phyloP scores from a whole-genome alignment of 108 stramenopile genomes.

The Fragilariopsis cylindrus region DNA sequence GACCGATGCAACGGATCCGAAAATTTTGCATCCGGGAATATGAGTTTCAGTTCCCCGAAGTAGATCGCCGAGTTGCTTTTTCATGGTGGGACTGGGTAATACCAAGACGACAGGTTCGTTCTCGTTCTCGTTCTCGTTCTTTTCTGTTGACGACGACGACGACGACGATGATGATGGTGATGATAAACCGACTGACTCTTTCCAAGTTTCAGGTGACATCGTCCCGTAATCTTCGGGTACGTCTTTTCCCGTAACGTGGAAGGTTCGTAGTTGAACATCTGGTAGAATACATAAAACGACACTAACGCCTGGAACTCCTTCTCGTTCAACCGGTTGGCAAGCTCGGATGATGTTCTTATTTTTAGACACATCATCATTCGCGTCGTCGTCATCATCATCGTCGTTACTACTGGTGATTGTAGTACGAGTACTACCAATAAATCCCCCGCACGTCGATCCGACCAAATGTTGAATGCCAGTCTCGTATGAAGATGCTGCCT shows the following conservation, averaged over 20 bases:
- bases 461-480: constrained; percentile 54
- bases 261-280: constrained; percentile 60
- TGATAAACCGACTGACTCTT: constrained; percentile 44
- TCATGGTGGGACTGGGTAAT: constrained; percentile 73
- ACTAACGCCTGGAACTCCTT: constrained; percentile 67
- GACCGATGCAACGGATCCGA: constrained; percentile 82
- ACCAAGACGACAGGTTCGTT: constrained; percentile 58
- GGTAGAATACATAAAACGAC: constrained; percentile 69
- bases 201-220: constrained; percentile 40
- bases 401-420: constrained; percentile 11
- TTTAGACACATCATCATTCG: neutral
- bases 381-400: neutral
- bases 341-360: constrained; percentile 2
- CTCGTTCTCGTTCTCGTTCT: constrained; percentile 25
- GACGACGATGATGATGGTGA: neutral
- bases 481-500: constrained; percentile 30
- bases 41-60: constrained; percentile 46
- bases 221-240: constrained; percentile 61
- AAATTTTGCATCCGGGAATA: constrained; percentile 30
- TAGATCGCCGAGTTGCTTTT: constrained; percentile 72
- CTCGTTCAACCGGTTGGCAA: constrained; percentile 59
- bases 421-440: constrained; percentile 46
- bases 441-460: constrained; percentile 72
- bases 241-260: constrained; percentile 61
- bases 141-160: neutral